Evolutionary conservation across 2,329 filamentous ascomycete genomes (phyloP).

Genomic region (Diplodia seriata): DNA sequence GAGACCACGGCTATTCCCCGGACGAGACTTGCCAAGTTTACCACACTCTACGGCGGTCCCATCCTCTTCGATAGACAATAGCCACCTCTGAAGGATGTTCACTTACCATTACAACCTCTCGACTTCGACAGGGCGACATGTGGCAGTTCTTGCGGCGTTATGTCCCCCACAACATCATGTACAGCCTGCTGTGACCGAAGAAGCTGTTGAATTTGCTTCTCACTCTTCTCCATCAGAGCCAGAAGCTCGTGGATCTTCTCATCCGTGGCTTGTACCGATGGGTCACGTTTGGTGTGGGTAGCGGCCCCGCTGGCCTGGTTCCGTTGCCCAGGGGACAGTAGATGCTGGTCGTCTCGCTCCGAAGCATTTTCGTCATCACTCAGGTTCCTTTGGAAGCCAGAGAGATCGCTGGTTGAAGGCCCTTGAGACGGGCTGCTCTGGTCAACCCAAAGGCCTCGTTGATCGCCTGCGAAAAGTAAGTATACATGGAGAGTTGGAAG

Average conservation of each 20-base stretch:
- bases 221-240: constrained; percentile 15
- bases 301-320: not conserved
- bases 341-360: constrained; percentile 1
- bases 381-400: not conserved
- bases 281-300: not conserved
- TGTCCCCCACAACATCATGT: constrained; percentile 2
- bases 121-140: not conserved
- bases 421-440: constrained; percentile 7
- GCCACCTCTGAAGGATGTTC: not conserved
- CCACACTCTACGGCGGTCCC: no score
- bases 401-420: constrained; percentile 17
- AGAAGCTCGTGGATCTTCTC: constrained; percentile 4
- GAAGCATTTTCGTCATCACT: not conserved
- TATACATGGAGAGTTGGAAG: not conserved
- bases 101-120: not conserved
- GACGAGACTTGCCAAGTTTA: no score
- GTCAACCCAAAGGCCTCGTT: not conserved
- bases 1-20: no score
- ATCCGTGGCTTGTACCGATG: not conserved
- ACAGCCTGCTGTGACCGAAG: constrained; percentile 10
- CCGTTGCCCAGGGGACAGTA: not conserved
- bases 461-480: not conserved
- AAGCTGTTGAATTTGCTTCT: constrained; percentile 30
- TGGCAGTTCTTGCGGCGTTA: constrained; percentile 1
- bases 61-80: no score